These are phyloP conservation scores for Cyclotella kingstonii DNA, from an alignment of 108 stramenopile species.

Conservation along the genomic window DNA sequence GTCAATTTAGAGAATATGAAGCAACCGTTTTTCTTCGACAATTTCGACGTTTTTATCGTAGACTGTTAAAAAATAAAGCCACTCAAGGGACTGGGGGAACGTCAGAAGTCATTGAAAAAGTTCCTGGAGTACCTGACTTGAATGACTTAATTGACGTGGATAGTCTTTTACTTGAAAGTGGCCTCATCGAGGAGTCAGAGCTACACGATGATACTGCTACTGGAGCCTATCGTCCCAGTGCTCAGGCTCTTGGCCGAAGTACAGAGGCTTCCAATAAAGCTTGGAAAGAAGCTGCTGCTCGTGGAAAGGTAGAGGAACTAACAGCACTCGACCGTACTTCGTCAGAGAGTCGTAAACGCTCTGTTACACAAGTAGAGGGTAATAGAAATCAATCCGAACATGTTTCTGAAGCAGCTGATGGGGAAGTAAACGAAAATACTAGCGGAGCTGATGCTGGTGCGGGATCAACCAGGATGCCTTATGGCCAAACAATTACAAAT, in stretches of 20 bases:
- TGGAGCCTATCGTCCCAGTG: conserved; percentile 51
- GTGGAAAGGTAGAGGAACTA: conserved; percentile 39
- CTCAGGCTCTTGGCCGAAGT: conserved; percentile 41
- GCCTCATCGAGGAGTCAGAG: conserved; percentile 79
- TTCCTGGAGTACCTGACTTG: conserved; percentile 75
- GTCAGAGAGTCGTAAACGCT: conserved; percentile 9
- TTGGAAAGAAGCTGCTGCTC: conserved; percentile 43
- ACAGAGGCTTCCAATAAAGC: conserved; percentile 43
- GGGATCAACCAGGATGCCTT: conserved; percentile 11
- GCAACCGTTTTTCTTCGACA: conserved; percentile 83
- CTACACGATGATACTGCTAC: conserved; percentile 58
- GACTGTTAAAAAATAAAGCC: conserved; percentile 66
- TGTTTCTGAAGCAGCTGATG: not conserved
- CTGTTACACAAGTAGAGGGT: not conserved
- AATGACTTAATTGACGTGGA: conserved; percentile 80
- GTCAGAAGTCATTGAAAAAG: conserved; percentile 49
- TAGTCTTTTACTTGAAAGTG: conserved; percentile 74
- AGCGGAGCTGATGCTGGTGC: conserved; percentile 25
- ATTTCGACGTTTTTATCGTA: conserved; percentile 76
- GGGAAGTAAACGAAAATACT: not conserved
- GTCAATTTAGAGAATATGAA: conserved; percentile 87
- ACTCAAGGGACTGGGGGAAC: conserved; percentile 64
- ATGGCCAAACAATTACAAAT: conserved; percentile 48
- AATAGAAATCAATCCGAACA: conserved; percentile 12
- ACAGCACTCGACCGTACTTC: conserved; percentile 33